Evolutionary conservation across 768 basidiomycete genomes (phyloP).

Genomic region (Hypholoma fasciculare): DNA sequence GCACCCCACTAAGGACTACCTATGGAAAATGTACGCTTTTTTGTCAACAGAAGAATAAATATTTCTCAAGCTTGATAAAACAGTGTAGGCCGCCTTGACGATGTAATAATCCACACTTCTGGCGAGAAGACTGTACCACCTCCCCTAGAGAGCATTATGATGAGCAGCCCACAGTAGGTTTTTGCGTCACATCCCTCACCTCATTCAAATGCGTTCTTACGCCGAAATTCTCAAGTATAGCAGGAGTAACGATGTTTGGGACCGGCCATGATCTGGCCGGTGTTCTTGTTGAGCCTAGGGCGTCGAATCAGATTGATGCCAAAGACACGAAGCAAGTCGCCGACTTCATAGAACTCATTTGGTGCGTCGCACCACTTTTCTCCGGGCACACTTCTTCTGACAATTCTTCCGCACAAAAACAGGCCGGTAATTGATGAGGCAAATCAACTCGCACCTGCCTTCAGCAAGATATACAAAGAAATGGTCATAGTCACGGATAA

Average conservation of each 20-base stretch:
- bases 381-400: background rate
- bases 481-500: slow-evolving; percentile 44
- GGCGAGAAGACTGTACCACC: slow-evolving; percentile 33
- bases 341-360: slow-evolving; percentile 36
- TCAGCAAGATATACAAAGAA: slow-evolving; percentile 51
- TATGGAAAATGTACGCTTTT: slow-evolving; percentile 33
- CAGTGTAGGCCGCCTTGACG: slow-evolving; percentile 37
- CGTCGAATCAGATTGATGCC: slow-evolving; percentile 24
- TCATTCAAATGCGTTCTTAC: background rate
- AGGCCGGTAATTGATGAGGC: slow-evolving; percentile 44
- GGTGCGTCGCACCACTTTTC: slow-evolving; percentile 22
- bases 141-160: slow-evolving; percentile 25
- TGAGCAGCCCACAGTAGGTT: slow-evolving; percentile 26
- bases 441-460: slow-evolving; percentile 41
- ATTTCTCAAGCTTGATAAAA: slow-evolving; percentile 3
- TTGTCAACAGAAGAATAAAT: background rate
- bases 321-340: slow-evolving; percentile 19
- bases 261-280: slow-evolving; percentile 34
- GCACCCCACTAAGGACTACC: background rate
- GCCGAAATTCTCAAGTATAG: slow-evolving; percentile 9
- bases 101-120: slow-evolving; percentile 31
- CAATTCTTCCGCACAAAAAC: too few relatives aligned
- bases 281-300: slow-evolving; percentile 30
- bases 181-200: background rate
- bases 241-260: slow-evolving; percentile 44